Base-by-base conservation (phyloP, 108 stramenopile genomes). In the Pinguiococcus pyrenoidosus region DNA sequence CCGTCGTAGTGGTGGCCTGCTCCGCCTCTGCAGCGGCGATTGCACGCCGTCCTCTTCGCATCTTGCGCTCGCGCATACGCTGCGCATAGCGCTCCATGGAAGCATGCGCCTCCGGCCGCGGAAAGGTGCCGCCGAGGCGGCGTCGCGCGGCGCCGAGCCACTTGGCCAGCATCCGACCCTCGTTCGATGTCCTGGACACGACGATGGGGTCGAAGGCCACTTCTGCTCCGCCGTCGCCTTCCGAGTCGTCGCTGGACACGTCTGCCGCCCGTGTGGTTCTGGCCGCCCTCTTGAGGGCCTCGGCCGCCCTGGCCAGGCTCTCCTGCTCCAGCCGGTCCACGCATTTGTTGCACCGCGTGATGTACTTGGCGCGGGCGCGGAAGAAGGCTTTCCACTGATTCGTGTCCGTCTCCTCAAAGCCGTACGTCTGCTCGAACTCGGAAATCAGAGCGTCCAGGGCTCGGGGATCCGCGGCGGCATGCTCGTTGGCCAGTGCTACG, bases 351-450 rank as follows among this genome's bases (percentile, higher is more conserved):
- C 78, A 84, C 16, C 66, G 45, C 13, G 83, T 87, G 21, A 60
- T 63, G 62, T 75, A 84, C 46, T 64, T 54, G 6, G 82, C 85
- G 26, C 78, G 75, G 29, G 69, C 61, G 21, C 79, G 60, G 52
- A 82, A 84, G 61, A 77, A 87, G 9, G 85, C 80, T 51, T 80
- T 80, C 85, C 85, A 87, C 3, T 81, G 61, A 33, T 71, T 68
- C 1, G 56, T 71, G 33, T 81, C 77, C 28, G 56, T 48, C 50
- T 82, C 81, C 32, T 69, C 28, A 13, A 50, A 57, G 20, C 76
- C 66, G 45, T 79, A 77, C 42, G 66, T 49, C 5, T 61, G 62
- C 59, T 84, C 79, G 34, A 72, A 83, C 0, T 26, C 51, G 14
- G 69, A 64, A 38, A 83, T 83, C 20, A 83, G 71, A 26, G 46